Evolutionary conservation across 169 alveolate species (phyloP).

Genomic region (Eimeria brunetti): DNA sequence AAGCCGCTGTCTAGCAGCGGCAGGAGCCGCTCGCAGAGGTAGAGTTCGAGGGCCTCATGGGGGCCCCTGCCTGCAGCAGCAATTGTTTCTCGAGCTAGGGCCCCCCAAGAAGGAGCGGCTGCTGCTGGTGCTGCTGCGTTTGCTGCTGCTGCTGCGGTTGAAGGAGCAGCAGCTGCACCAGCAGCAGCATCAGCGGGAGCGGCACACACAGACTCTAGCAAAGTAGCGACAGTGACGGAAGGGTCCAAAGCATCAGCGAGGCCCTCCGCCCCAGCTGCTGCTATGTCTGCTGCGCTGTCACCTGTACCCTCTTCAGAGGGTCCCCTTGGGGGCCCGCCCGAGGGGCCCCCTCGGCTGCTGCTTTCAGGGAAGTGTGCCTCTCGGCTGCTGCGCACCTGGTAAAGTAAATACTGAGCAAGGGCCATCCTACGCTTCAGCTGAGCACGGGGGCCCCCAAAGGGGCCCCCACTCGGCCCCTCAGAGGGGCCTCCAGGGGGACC

Average conservation of each 20-base stretch:
- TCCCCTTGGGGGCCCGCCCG: neutral
- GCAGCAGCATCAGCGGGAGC: neutral
- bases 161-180: neutral
- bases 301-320: neutral
- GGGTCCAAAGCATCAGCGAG: constrained; percentile 41
- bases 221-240: neutral
- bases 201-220: neutral
- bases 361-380: constrained; percentile 35
- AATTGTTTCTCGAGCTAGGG: neutral
- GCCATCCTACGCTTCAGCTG: constrained; percentile 22
- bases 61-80: neutral
- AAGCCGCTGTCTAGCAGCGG: constrained; percentile 44
- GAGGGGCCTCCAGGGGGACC: neutral
- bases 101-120: constrained; percentile 14
- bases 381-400: constrained; percentile 39
- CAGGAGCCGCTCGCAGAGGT: constrained; percentile 53
- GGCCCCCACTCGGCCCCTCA: neutral
- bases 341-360: neutral
- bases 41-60: constrained; percentile 37
- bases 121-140: constrained; percentile 8
- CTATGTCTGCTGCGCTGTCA: constrained; percentile 53
- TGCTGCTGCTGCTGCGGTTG: neutral
- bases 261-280: constrained; percentile 56
- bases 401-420: constrained; percentile 36
- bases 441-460: constrained; percentile 3